phyloP scores from a whole-genome alignment of 306 rosid species.

The Pterocarpus macrocarpus region DNA sequence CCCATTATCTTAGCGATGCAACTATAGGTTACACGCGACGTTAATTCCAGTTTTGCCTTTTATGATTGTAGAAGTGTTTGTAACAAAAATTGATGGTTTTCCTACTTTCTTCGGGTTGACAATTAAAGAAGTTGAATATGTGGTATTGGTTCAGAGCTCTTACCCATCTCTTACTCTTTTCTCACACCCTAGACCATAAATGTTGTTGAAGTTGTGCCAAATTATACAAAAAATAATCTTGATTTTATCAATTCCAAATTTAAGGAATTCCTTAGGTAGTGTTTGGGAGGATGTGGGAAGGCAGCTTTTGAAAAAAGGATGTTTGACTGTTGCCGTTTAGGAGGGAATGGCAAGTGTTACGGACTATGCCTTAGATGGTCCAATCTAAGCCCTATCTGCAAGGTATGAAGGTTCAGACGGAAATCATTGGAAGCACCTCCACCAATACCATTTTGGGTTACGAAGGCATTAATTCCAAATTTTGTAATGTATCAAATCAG shows the following conservation, averaged over 20 bases:
- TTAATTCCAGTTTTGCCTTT: constrained; percentile 27
- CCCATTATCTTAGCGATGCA: constrained; percentile 18
- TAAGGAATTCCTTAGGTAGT: neutral
- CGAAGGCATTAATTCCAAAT: too few species aligned
- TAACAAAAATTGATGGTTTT: constrained; percentile 12
- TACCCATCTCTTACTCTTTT: neutral
- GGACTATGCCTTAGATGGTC: too few species aligned
- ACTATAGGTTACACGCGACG: constrained; percentile 22
- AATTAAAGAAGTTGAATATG: constrained; percentile 33
- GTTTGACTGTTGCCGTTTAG: too few species aligned
- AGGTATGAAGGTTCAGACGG: too few species aligned
- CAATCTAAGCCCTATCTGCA: too few species aligned
- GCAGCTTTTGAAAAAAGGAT: too few species aligned
- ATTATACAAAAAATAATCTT: constrained; percentile 1
- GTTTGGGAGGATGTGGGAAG: too few species aligned
- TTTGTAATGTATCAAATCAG: too few species aligned
- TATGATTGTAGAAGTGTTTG: constrained; percentile 32
- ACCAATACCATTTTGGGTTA: too few species aligned
- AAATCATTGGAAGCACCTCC: too few species aligned
- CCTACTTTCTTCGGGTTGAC: constrained; percentile 20
- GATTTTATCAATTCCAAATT: neutral
- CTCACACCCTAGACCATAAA: constrained; percentile 4
- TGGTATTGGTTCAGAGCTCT: constrained; percentile 7
- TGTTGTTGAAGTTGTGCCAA: constrained; percentile 12
- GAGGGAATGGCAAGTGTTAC: too few species aligned